Evolutionary conservation across 2,329 filamentous ascomycete genomes (phyloP).

Genomic region (Colletotrichum truncatum): DNA sequence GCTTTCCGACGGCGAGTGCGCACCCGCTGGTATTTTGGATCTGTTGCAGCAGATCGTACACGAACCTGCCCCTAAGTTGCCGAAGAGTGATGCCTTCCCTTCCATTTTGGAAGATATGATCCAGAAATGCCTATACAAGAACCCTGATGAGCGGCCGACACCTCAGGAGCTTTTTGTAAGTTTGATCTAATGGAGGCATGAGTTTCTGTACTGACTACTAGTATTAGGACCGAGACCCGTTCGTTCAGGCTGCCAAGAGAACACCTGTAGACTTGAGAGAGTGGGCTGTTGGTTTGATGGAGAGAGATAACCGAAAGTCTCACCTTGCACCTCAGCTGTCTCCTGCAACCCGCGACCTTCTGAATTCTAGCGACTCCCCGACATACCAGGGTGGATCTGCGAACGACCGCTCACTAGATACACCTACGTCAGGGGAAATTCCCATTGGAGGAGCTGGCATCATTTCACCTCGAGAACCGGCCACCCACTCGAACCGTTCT

Average conservation of each 20-base stretch:
- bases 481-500: conserved; percentile 56
- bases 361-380: conserved; percentile 71
- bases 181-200: conserved; percentile 8
- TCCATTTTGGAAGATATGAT: conserved; percentile 96
- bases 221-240: conserved; percentile 84
- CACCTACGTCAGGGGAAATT: conserved; percentile 78
- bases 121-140: conserved; percentile 92
- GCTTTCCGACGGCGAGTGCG: conserved; percentile 77
- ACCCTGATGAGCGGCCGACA: conserved; percentile 87
- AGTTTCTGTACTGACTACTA: conserved; percentile 35
- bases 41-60: conserved; percentile 97
- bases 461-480: conserved; percentile 62
- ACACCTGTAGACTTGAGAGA: conserved; percentile 93
- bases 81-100: conserved; percentile 97
- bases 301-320: conserved; percentile 93
- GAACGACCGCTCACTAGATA: conserved; percentile 59
- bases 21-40: conserved; percentile 94
- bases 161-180: conserved; percentile 92
- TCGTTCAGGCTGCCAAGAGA: conserved; percentile 94
- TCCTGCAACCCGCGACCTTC: conserved; percentile 79
- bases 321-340: conserved; percentile 85
- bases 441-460: conserved; percentile 68
- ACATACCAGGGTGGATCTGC: conserved; percentile 52
- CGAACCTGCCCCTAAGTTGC: conserved; percentile 90
- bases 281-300: conserved; percentile 95